These are phyloP conservation scores for Tolypocladium sp. DNA, from an alignment of 2,329 filamentous ascomycete species.

Conservation along the genomic window DNA sequence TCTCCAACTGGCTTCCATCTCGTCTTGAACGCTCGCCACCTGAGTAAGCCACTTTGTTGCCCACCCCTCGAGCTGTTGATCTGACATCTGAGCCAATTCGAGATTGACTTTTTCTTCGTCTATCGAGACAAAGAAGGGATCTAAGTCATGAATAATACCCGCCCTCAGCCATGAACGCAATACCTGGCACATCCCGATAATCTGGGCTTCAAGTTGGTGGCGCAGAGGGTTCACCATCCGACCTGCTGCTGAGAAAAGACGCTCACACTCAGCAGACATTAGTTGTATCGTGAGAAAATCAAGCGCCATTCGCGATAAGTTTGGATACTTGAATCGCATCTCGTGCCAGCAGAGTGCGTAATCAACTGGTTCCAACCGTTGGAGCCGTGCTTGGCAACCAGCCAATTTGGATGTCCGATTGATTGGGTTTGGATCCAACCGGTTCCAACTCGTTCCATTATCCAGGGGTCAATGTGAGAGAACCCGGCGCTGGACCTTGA, in stretches of 20 bases:
- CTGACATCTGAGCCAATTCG: neutral
- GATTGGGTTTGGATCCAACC: no score
- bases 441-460: no score
- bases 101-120: neutral
- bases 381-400: no score
- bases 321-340: neutral
- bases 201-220: neutral
- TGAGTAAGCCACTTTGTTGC: neutral
- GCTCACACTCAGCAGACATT: slow-evolving; percentile 1
- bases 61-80: neutral
- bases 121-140: neutral
- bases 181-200: neutral
- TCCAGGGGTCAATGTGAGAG: no score
- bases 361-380: no score
- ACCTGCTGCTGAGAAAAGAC: neutral
- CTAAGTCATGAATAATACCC: neutral
- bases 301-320: neutral
- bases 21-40: neutral
- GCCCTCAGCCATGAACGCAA: neutral
- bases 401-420: no score
- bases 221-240: slow-evolving; percentile 1
- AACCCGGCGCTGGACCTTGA: no score
- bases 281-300: neutral
- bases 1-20: neutral
- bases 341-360: no score